Evolutionary conservation across 495 filamentous ascomycete species (phyloP).

Genomic region (Xylaria bambusicola): DNA sequence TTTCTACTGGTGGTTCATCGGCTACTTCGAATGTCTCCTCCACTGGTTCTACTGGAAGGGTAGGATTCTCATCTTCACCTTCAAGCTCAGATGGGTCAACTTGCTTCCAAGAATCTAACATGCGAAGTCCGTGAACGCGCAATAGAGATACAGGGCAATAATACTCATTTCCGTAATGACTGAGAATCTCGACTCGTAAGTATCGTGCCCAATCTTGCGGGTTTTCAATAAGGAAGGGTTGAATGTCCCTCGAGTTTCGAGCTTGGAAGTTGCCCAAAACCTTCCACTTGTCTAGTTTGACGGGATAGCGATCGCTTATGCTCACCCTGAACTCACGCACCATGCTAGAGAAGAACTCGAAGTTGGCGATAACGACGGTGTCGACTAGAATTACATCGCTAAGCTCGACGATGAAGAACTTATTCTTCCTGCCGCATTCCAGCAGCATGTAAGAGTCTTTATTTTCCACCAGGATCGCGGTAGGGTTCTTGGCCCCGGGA

Average conservation of each 20-base stretch:
- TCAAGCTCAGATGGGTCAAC: slow-evolving; percentile 61
- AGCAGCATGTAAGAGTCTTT: slow-evolving; percentile 99
- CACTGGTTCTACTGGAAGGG: slow-evolving; percentile 39
- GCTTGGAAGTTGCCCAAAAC: slow-evolving; percentile 87
- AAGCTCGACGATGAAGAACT: slow-evolving; percentile 88
- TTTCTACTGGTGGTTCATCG: slow-evolving; percentile 21
- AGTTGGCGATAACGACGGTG: slow-evolving; percentile 94
- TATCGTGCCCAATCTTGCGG: slow-evolving; percentile 96
- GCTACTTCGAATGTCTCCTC: slow-evolving; percentile 41
- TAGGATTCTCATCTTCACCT: slow-evolving; percentile 38
- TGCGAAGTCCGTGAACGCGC: slow-evolving; percentile 90
- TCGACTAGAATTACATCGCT: slow-evolving; percentile 93
- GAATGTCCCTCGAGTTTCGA: slow-evolving; percentile 86
- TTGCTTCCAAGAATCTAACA: slow-evolving; percentile 91
- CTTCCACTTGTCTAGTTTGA: slow-evolving; percentile 90
- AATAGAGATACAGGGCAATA: slow-evolving; percentile 92
- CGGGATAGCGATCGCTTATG: slow-evolving; percentile 90
- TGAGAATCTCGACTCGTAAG: slow-evolving; percentile 85
- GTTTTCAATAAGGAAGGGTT: slow-evolving; percentile 89
- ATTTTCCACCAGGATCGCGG: slow-evolving; percentile 87
- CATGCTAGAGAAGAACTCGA: slow-evolving; percentile 98
- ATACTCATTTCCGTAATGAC: slow-evolving; percentile 93
- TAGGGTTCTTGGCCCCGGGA: slow-evolving; percentile 76
- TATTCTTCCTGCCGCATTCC: slow-evolving; percentile 81
- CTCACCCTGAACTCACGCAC: slow-evolving; percentile 86